Evolutionary conservation across 768 basidiomycete species (phyloP).

Genomic region (Hygrocybe coccinea): DNA sequence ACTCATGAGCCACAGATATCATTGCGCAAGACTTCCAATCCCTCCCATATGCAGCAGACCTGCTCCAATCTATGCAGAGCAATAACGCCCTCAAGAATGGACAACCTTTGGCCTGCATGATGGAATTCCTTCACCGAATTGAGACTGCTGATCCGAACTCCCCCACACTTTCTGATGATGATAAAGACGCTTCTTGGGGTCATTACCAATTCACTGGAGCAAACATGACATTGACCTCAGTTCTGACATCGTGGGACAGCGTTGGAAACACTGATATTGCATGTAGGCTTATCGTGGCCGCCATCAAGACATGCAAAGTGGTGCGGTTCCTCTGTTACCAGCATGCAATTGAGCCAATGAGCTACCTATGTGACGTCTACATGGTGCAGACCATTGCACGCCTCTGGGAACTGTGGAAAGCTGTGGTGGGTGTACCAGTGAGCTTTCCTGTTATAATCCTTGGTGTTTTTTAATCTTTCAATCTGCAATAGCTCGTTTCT

Average conservation of each 20-base stretch:
- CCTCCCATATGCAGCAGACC: no score
- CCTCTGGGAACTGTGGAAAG: no score
- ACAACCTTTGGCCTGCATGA: no score
- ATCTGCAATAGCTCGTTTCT: no score
- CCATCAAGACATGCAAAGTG: not conserved
- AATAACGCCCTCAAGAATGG: not conserved
- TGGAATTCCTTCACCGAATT: not conserved
- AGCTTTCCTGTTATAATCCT: no score
- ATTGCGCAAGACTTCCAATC: no score
- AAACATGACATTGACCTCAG: not conserved
- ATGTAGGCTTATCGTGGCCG: not conserved
- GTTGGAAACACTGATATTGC: not conserved
- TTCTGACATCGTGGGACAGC: not conserved
- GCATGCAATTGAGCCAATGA: not conserved
- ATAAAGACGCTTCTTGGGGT: not conserved
- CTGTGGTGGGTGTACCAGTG: no score
- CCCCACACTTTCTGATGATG: not conserved
- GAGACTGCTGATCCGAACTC: not conserved
- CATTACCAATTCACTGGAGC: not conserved
- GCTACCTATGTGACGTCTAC: not conserved
- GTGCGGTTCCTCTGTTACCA: not conserved
- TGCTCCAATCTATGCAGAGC: no score
- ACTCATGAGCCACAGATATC: no score
- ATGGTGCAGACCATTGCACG: no score
- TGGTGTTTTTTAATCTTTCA: no score